Base-by-base conservation (phyloP, 2,329 filamentous ascomycete genomes). In the Hymenoscyphus fructigenus region DNA sequence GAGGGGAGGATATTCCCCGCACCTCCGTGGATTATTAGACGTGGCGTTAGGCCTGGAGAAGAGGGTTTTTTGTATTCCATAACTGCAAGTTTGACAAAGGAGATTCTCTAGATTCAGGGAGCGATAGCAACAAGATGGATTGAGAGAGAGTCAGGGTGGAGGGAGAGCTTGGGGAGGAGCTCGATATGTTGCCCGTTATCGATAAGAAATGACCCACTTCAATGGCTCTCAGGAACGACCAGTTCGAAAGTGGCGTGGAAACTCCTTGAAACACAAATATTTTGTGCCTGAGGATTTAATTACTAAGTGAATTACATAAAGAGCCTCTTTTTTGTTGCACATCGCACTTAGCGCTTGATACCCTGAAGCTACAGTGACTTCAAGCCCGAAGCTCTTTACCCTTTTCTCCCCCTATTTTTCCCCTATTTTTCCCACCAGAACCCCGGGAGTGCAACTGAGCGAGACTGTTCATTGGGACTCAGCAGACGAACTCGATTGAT, bases 1-100 rank as follows among this genome's bases (percentile, higher is more conserved):
- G 80, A 76, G 3, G 84, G 88, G 29, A 81, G 82, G 70, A 92
- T 88, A 73, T 89, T 88, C 58, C 90, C 90, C 1, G 90, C 90
- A 38, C 90, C 90, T 73, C 90, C 90, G 72, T 71, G 70, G 26
- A 72, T 15, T 84, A 87, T 34, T 79, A 72, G 64, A 23, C 69
- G 66, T 1, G 70, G 70, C 2, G 66, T 67, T 47, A 72, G 68
- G 17, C 26, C 36, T 20, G 56, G n/a, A 12, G 57, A 60, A 12
- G 36, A 60, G 28, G 62, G 66, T n/a, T 41, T 58, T 61, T 65
- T 68, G 63, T 70, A 72, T 50, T 70, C 66, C 69, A 71, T 71
- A 50, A 28, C 44, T 57, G 55, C 5, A 14, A 20, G n/a, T 23
- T 10, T 23, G 10, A 26, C 10, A 50, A 20, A 9, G 26, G n/a